Conservation (phyloP, 2,329 filamentous ascomycete genomes). For the Aureobasidium musti region DNA sequence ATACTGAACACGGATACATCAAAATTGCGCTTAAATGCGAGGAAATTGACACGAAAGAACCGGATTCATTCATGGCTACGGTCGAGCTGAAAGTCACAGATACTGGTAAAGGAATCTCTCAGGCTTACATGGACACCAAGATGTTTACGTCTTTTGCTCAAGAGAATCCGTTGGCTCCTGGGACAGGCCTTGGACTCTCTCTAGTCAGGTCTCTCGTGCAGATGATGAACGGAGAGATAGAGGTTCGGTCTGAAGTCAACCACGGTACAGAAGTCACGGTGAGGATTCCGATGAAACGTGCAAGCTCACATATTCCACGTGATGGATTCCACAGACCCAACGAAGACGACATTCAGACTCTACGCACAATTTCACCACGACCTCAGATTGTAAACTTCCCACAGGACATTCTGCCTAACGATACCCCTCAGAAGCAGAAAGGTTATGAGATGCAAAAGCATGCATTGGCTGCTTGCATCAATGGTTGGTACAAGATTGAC, state of each 20-base stretch:
- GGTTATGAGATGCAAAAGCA: constrained; percentile 33
- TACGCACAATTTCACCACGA: constrained; percentile 6
- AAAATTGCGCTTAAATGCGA: constrained; percentile 36
- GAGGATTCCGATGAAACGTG: constrained; percentile 20
- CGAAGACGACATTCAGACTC: constrained; percentile 16
- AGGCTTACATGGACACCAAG: constrained; percentile 31
- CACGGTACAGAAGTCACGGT: constrained; percentile 31
- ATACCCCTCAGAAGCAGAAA: constrained; percentile 34
- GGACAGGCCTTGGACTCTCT: constrained; percentile 33
- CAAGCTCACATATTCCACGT: neutral
- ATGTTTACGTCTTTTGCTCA: constrained; percentile 34
- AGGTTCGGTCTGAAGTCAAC: constrained; percentile 30
- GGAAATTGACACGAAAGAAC: constrained; percentile 30
- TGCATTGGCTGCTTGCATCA: constrained; percentile 34
- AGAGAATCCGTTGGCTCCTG: constrained; percentile 31
- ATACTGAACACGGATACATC: constrained; percentile 45
- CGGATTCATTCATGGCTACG: constrained; percentile 1
- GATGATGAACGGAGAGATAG: constrained; percentile 31
- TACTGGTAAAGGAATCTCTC: constrained; percentile 33
- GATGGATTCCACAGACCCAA: constrained; percentile 17
- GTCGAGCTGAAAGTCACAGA: constrained; percentile 28
- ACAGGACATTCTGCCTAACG: constrained; percentile 33
- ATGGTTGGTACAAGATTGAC: constrained; percentile 35
- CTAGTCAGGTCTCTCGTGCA: constrained; percentile 32
- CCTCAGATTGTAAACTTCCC: constrained; percentile 35